Evolutionary conservation across 495 filamentous ascomycete species (phyloP), one percentile per base, ranked within the genome.

Genomic region (Cryomyces antarcticus): DNA sequence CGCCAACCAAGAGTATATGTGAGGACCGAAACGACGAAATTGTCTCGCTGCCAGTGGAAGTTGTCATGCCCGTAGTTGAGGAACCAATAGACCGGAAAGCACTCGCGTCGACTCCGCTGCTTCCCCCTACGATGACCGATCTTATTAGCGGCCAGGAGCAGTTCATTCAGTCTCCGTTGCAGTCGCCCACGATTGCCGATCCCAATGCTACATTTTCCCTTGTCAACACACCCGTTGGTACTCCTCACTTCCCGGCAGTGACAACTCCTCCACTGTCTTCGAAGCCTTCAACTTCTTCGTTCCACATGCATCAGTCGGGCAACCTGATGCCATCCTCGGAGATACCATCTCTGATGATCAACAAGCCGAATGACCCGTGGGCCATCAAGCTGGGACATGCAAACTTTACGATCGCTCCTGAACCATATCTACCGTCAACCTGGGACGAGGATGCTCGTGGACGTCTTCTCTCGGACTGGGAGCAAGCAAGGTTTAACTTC

Each of bases 361-460:
- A 72, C 5, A 73, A 80, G 40, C 69, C 71, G 7, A 66, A 72
- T 24, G 86, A 95, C 56, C 68, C 73, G 44, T 93, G 86, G 86
- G 75, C 83, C 5, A 70, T 74, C 50, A 75, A 73, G 44, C 72
- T 95, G 4, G 86, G 86, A 10, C 86, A 95, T 54, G 84, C 86
- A 37, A 93, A 95, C 55, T 95, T 87, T 61, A 86, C 72, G 51
- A 89, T 95, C 47, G 63, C 75, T 11, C 86, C 86, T 2, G 76
- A 75, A 52, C 86, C 86, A 0, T 93, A 95, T 51, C 50, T 68
- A 7, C 80, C 83, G 0, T 68, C 77, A 29, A 51, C 50, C 0
- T 73, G 62, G 46, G 68, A 75, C 42, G 48, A 80, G 0, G 64
- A 70, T 6, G 66, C 73, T 7, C 77, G 83, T 46, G 72, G 71